Evolutionary conservation across 345 rosid species (phyloP).

Genomic region (Gossypium thurberi): DNA sequence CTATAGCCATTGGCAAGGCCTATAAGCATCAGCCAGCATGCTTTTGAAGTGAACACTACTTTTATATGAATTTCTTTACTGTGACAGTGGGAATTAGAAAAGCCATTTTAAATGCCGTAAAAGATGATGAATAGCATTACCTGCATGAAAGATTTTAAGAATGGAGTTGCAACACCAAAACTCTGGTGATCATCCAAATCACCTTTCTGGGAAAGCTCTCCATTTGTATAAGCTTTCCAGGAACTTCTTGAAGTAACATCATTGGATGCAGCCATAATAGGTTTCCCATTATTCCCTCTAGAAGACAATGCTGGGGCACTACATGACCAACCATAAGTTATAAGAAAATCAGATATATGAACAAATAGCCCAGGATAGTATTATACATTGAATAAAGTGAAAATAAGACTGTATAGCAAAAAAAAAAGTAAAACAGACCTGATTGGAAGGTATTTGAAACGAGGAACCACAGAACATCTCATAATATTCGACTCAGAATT

Average conservation of each 20-base stretch:
- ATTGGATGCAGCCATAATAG: slow-evolving; percentile 42
- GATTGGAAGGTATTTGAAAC: slow-evolving; percentile 96
- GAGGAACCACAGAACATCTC: slow-evolving; percentile 90
- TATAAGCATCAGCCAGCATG: neutral
- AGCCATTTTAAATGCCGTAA: neutral
- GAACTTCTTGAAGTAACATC: slow-evolving; percentile 50
- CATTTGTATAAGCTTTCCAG: slow-evolving; percentile 62
- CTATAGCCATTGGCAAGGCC: too few relatives aligned
- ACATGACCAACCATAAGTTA: slow-evolving; percentile 5
- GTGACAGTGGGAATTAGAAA: neutral
- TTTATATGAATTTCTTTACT: neutral
- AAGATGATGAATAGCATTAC: slow-evolving; percentile 24
- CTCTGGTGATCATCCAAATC: slow-evolving; percentile 61
- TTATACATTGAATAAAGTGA: neutral
- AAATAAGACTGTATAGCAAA: neutral
- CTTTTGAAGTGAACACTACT: neutral
- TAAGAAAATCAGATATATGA: neutral
- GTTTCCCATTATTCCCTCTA: slow-evolving; percentile 54
- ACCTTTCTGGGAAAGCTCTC: slow-evolving; percentile 56
- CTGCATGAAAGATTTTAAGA: slow-evolving; percentile 93
- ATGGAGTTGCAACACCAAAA: slow-evolving; percentile 80
- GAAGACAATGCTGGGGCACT: slow-evolving; percentile 89
- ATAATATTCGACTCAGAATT: slow-evolving; percentile 90
- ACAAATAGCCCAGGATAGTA: neutral
- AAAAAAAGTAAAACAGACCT: slow-evolving; percentile 35